These are phyloP conservation scores for Nannochloropsis oceanica DNA, from an alignment of 108 stramenopile genomes.

Conservation along the genomic window DNA sequence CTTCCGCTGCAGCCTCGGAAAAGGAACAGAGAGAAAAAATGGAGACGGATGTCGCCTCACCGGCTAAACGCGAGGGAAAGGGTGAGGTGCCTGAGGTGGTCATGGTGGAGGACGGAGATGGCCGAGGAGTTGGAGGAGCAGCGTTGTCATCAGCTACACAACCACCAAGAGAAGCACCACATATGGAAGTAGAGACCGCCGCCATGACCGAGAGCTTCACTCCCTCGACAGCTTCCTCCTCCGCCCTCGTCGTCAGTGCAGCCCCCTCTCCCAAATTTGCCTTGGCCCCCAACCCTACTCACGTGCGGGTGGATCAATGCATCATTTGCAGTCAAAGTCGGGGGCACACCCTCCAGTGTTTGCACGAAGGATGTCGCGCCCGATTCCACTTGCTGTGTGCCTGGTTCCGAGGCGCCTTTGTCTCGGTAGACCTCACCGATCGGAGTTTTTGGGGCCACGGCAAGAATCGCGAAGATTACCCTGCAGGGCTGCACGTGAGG, in stretches of 20 bases:
- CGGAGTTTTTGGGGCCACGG: neutral
- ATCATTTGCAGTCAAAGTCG: neutral
- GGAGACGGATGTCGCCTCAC: no score
- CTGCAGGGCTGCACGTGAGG: neutral
- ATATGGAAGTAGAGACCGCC: neutral
- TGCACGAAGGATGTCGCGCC: neutral
- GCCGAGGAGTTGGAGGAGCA: neutral
- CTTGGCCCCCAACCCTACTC: neutral
- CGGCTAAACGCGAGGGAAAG: neutral
- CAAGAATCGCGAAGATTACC: neutral
- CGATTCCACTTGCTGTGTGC: conserved; percentile 11
- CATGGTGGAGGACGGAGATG: neutral
- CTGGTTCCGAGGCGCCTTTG: conserved; percentile 1
- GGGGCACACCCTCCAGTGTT: neutral
- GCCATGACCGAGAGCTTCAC: neutral
- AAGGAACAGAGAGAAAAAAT: no score
- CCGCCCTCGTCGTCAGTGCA: no score
- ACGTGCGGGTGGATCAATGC: neutral
- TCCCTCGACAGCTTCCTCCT: neutral
- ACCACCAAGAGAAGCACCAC: neutral
- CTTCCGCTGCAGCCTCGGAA: no score
- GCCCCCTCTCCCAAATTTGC: neutral
- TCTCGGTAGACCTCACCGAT: neutral
- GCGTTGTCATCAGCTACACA: neutral
- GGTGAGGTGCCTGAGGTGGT: neutral